A percentile compares a stretch with the other conserved stretches of the same genome.
Conservation (phyloP, 306 rosid genomes). For the Begonia peltatifolia region DNA sequence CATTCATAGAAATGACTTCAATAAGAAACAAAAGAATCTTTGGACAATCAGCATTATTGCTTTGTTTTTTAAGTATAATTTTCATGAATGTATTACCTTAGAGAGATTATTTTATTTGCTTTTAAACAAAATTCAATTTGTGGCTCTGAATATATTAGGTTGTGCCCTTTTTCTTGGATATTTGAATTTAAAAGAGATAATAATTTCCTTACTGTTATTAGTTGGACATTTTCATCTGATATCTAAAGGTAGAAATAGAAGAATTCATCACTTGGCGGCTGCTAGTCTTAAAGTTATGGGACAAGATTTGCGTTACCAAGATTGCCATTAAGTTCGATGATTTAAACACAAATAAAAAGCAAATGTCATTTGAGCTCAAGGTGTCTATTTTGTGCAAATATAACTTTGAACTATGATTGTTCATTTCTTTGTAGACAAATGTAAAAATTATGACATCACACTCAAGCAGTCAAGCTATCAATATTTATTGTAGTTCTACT, state of each 20-base stretch:
- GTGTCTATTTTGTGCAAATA: not conserved
- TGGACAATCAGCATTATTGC: not conserved
- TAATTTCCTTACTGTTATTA: not conserved
- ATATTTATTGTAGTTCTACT: too few relatives aligned
- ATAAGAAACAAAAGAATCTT: not conserved
- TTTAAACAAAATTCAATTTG: too few relatives aligned
- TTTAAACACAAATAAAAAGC: constrained; percentile 38
- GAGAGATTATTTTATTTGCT: too few relatives aligned
- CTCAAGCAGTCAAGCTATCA: too few relatives aligned
- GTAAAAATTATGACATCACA: too few relatives aligned
- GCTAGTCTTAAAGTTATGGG: constrained; percentile 42
- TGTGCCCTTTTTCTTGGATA: too few relatives aligned
- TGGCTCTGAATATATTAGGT: too few relatives aligned
- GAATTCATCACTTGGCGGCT: constrained; percentile 45
- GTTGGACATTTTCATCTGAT: not conserved
- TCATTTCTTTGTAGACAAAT: too few relatives aligned
- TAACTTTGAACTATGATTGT: too few relatives aligned
- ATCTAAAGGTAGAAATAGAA: constrained; percentile 1
- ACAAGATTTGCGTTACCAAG: constrained; percentile 36
- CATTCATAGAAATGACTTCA: not conserved
- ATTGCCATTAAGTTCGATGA: constrained; percentile 40
- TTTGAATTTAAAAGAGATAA: too few relatives aligned
- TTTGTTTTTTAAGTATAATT: too few relatives aligned
- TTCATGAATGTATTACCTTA: too few relatives aligned
- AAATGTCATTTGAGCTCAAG: constrained; percentile 39